These are phyloP conservation scores for Trichoderma sp. DNA, from an alignment of 2,329 filamentous ascomycete genomes.

Conservation along the genomic window DNA sequence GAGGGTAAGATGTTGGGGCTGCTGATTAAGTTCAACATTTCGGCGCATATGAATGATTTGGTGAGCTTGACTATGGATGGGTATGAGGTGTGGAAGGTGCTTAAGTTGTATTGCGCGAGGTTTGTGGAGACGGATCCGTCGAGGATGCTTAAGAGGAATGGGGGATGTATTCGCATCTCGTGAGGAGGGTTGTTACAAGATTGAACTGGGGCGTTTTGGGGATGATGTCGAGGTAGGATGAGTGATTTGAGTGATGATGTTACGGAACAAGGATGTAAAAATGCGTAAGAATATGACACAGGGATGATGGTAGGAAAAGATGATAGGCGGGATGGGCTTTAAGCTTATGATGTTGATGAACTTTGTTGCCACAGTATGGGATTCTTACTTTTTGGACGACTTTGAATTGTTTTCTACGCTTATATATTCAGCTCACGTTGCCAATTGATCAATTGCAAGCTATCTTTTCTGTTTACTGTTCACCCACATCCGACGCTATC, in stretches of 20 bases:
- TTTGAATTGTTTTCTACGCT: background rate
- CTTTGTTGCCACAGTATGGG: background rate
- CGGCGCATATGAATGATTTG: slow-evolving; percentile 16
- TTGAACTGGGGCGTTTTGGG: background rate
- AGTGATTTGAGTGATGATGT: background rate
- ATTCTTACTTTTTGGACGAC: background rate
- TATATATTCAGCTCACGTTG: background rate
- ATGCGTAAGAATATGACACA: background rate
- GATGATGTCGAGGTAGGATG: background rate
- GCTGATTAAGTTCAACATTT: slow-evolving; percentile 20
- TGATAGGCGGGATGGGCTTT: background rate
- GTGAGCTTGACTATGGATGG: slow-evolving; percentile 19
- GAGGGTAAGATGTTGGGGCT: slow-evolving; percentile 18
- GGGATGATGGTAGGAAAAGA: background rate
- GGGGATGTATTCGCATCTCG: slow-evolving; percentile 2
- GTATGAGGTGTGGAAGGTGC: slow-evolving; percentile 17
- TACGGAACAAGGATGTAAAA: background rate
- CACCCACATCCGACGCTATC: background rate
- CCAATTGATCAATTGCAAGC: background rate
- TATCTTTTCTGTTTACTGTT: background rate
- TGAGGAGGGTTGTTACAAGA: background rate
- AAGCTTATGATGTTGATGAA: background rate
- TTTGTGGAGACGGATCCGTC: slow-evolving; percentile 17
- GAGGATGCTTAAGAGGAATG: slow-evolving; percentile 9
- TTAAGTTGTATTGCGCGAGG: slow-evolving; percentile 17